phyloP scores from a whole-genome alignment of 2,329 filamentous ascomycete species.

The Penicillium griseofulvum region DNA sequence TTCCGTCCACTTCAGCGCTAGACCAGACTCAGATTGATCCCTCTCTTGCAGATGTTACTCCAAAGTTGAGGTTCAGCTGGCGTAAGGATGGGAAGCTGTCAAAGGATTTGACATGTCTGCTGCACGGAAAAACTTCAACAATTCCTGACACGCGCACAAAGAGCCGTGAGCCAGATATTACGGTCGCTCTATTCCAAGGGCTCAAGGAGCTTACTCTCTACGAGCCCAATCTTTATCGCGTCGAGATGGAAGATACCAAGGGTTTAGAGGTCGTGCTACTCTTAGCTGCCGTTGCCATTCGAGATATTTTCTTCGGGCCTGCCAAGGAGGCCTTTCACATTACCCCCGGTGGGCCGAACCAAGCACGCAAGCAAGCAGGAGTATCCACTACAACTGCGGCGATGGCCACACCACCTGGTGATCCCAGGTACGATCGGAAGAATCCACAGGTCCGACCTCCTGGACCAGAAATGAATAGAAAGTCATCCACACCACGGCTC shows the following conservation, averaged over 20 bases:
- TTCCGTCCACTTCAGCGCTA: slow-evolving; percentile 73
- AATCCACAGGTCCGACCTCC: slow-evolving; percentile 6
- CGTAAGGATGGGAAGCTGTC: slow-evolving; percentile 80
- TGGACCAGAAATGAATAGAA: slow-evolving; percentile 13
- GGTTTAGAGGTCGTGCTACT: slow-evolving; percentile 81
- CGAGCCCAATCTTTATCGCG: slow-evolving; percentile 83
- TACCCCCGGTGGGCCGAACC: slow-evolving; percentile 7
- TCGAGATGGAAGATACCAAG: slow-evolving; percentile 92
- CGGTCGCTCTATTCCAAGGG: slow-evolving; percentile 79
- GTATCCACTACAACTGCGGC: neutral
- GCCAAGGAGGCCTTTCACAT: slow-evolving; percentile 78
- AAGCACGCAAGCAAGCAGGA: neutral
- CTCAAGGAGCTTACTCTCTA: slow-evolving; percentile 81
- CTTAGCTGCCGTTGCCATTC: slow-evolving; percentile 59
- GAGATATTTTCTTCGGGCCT: slow-evolving; percentile 62
- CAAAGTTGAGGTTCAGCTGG: slow-evolving; percentile 83
- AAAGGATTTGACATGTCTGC: slow-evolving; percentile 84
- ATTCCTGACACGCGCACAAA: slow-evolving; percentile 64
- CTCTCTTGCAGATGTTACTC: slow-evolving; percentile 54
- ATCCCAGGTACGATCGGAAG: neutral
- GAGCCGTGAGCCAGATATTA: slow-evolving; percentile 91
- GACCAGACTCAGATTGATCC: slow-evolving; percentile 70
- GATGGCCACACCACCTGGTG: neutral
- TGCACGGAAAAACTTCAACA: slow-evolving; percentile 72
- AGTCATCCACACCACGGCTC: slow-evolving; percentile 5